Conservation (phyloP, 1,284 basidiomycete species). For the Anthracocystis panici-leucophaei region DNA sequence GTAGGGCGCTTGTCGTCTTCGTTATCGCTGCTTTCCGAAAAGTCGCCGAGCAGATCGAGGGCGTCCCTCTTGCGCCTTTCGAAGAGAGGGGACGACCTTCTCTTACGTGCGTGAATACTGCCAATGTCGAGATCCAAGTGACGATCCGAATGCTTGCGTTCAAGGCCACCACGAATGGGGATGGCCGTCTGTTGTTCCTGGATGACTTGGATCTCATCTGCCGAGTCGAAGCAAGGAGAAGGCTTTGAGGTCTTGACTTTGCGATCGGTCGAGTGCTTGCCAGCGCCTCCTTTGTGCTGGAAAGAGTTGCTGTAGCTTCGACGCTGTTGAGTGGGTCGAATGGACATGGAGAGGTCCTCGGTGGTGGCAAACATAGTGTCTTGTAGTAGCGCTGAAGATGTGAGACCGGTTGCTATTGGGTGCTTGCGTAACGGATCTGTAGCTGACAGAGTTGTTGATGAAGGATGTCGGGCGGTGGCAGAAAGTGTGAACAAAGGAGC, state of each 20-base stretch:
- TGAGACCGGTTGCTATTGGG: background rate
- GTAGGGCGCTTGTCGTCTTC: background rate
- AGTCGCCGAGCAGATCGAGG: conserved; percentile 31
- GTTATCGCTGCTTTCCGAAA: conserved; percentile 24
- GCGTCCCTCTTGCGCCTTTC: conserved; percentile 30
- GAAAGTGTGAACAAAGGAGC: background rate
- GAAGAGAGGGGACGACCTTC: conserved; percentile 23
- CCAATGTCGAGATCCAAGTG: conserved; percentile 38
- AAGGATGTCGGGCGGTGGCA: background rate
- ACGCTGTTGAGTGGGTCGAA: background rate
- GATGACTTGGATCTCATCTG: conserved; percentile 44
- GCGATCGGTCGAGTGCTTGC: background rate
- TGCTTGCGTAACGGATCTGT: too few relatives aligned
- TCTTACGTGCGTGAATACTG: conserved; percentile 27
- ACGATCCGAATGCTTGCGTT: conserved; percentile 18
- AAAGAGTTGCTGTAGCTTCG: background rate
- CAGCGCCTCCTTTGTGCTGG: background rate
- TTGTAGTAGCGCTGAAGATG: background rate
- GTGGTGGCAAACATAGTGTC: conserved; percentile 25
- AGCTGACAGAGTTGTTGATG: too few relatives aligned
- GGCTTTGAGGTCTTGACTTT: background rate
- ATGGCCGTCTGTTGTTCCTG: conserved; percentile 34
- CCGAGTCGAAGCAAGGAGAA: conserved; percentile 4
- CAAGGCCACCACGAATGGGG: conserved; percentile 19
- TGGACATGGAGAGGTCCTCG: conserved; percentile 18